phyloP scores from a whole-genome alignment of 2,329 filamentous ascomycete species.

The Xylariaceae sp. region DNA sequence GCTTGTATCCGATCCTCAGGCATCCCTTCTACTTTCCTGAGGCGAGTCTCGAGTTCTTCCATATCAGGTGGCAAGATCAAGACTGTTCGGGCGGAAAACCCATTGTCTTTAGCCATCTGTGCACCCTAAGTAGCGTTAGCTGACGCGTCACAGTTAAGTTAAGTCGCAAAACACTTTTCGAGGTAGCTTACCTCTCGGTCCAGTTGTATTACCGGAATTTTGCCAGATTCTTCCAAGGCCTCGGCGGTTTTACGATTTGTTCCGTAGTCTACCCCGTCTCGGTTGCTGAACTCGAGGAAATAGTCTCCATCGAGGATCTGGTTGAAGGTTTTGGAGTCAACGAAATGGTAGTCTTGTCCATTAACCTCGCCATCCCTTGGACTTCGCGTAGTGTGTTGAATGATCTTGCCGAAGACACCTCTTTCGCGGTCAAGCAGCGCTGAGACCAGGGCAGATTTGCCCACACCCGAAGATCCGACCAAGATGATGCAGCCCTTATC shows the following conservation, averaged over 20 bases:
- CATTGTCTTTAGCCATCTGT: constrained; percentile 50
- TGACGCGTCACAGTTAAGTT: background rate
- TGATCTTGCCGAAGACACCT: constrained; percentile 54
- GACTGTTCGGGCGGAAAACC: constrained; percentile 47
- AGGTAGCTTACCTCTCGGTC: constrained; percentile 39
- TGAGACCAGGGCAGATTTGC: constrained; percentile 56
- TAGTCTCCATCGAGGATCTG: constrained; percentile 52
- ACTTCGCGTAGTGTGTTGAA: constrained; percentile 47
- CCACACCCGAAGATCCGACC: constrained; percentile 54
- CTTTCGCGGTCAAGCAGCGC: constrained; percentile 57
- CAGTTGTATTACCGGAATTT: constrained; percentile 52
- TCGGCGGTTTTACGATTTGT: constrained; percentile 48
- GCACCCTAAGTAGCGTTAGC: constrained; percentile 34
- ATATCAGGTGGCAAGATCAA: constrained; percentile 39
- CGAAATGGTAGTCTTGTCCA: constrained; percentile 47
- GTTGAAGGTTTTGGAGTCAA: constrained; percentile 47
- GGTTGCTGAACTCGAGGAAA: constrained; percentile 48
- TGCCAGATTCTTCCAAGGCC: constrained; percentile 43
- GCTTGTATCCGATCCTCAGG: constrained; percentile 40
- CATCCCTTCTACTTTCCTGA: constrained; percentile 34
- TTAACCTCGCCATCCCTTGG: constrained; percentile 42
- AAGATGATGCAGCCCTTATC: constrained; percentile 56
- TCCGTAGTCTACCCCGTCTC: constrained; percentile 44
- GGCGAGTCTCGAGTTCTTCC: constrained; percentile 30
- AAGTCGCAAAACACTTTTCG: background rate